Base-by-base conservation (phyloP, 176 grass and related monocot genomes). In the Cymbopogon citratus region DNA sequence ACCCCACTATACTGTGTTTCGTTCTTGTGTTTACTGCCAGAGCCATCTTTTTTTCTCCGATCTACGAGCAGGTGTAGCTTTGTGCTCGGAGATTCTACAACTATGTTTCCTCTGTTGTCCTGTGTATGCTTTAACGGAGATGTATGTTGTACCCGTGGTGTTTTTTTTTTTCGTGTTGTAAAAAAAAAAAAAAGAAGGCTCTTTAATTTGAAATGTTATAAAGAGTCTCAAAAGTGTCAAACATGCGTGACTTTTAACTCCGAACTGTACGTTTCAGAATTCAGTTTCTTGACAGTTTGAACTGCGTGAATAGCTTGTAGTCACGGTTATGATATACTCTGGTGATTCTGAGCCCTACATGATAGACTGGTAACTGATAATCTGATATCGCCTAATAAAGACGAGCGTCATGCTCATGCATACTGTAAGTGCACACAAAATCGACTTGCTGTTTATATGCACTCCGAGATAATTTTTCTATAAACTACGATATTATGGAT, bases 61-160 rank as follows among this genome's bases (percentile, higher is more conserved):
- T 72, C 43, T 19, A 79, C 63, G 33, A 79, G 29, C 66, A 33
- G 1, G 18, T 60, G 12, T n/a, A 26, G 63, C 78, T 39, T 66
- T 66, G 38, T 65, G 67, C 48, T 52, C 24, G 36, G 59, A 78
- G 67, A 35, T 85, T 77, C 7, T 21, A 70, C 18, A 1, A 14
- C 5, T 60, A 73, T 49, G 39, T 61, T 87, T 68, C 63, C 69
- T 78, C 64, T 75, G 67, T 28, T 67, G n/a, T 31, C 46, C 7
- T 82, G n/a, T 86, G 73, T 82, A 82, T 78, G 66, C 5, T 60
- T 67, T 62, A 29, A 68, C 23, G 12, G 46, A 82, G 45, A 29
- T 60, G 66, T 86, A 62, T 78, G n/a, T 36, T 63, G 63, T 31
- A 45, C 21, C 12, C 2, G 18, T 19, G 62, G 26, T 35, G 1